phyloP scores from a whole-genome alignment of 1,284 basidiomycete genomes.

The Heliocybe sulcata region DNA sequence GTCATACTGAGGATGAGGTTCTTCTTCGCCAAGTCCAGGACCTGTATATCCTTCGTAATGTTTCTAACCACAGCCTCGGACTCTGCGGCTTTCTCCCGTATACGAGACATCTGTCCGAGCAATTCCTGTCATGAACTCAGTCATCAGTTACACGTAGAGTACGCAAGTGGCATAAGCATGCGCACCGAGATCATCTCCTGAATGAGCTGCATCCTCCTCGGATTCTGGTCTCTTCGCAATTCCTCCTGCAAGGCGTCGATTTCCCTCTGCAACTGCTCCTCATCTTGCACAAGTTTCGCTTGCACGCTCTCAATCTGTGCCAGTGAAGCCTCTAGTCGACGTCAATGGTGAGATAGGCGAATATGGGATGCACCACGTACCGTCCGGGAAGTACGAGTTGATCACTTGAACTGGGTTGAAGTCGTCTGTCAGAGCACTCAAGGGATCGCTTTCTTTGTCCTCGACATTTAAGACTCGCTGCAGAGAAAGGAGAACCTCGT shows the following conservation, averaged over 20 bases:
- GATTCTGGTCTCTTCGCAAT: constrained; percentile 72
- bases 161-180: constrained; percentile 1
- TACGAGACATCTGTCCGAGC: constrained; percentile 88
- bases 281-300: constrained; percentile 50
- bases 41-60: constrained; percentile 96
- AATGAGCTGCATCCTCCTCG: constrained; percentile 78
- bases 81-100: constrained; percentile 92
- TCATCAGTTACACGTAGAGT: background rate
- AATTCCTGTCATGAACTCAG: constrained; percentile 55
- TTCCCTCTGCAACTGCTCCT: constrained; percentile 62
- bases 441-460: constrained; percentile 36
- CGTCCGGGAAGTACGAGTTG: constrained; percentile 72
- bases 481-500: constrained; percentile 60
- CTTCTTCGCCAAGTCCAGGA: constrained; percentile 90
- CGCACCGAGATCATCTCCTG: constrained; percentile 89
- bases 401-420: constrained; percentile 55
- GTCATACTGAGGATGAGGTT: constrained; percentile 90
- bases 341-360: background rate
- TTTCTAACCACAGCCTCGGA: constrained; percentile 93
- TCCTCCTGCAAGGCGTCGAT: constrained; percentile 63
- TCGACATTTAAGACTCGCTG: constrained; percentile 58
- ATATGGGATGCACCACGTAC: constrained; percentile 40
- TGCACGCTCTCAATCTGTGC: constrained; percentile 58
- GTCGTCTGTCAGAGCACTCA: constrained; percentile 49
- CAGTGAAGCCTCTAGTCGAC: constrained; percentile 53